Conservation (phyloP, 495 filamentous ascomycete genomes). For the Alectoria sarmentosa region DNA sequence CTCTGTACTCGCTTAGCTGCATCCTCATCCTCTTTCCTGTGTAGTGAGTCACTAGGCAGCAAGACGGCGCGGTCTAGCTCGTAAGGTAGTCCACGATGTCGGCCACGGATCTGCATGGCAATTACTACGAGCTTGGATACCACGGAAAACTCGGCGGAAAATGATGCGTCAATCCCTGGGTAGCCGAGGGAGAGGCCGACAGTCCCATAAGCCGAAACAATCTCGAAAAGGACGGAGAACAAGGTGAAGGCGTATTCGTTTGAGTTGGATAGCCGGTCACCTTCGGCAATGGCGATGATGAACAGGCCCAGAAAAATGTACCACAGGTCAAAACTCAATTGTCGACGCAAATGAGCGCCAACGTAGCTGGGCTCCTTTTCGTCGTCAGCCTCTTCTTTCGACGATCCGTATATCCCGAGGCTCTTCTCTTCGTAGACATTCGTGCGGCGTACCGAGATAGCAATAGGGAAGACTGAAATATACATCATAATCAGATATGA, state of each 20-base stretch:
- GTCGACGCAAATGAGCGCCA: slow-evolving; percentile 76
- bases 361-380: slow-evolving; percentile 68
- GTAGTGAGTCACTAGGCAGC: slow-evolving; percentile 69
- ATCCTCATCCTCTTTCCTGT: slow-evolving; percentile 59
- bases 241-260: slow-evolving; percentile 62
- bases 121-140: slow-evolving; percentile 89
- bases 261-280: slow-evolving; percentile 47
- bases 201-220: slow-evolving; percentile 89
- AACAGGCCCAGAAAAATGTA: slow-evolving; percentile 87
- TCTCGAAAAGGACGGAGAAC: slow-evolving; percentile 81
- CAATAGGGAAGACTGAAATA: slow-evolving; percentile 93
- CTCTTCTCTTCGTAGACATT: slow-evolving; percentile 97
- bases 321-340: slow-evolving; percentile 93
- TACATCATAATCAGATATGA: slow-evolving; percentile 99
- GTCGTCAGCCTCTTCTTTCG: slow-evolving; percentile 45
- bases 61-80: slow-evolving; percentile 86
- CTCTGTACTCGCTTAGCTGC: slow-evolving; percentile 45
- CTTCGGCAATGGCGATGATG: slow-evolving; percentile 80
- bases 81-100: slow-evolving; percentile 88
- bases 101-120: slow-evolving; percentile 86
- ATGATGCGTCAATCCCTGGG: slow-evolving; percentile 62
- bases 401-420: slow-evolving; percentile 63
- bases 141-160: slow-evolving; percentile 69
- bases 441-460: slow-evolving; percentile 85
- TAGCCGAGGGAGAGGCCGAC: slow-evolving; percentile 88